phyloP scores from a whole-genome alignment of 225 moss, liverwort and hornwort species.

The Sphagnum contortum region DNA sequence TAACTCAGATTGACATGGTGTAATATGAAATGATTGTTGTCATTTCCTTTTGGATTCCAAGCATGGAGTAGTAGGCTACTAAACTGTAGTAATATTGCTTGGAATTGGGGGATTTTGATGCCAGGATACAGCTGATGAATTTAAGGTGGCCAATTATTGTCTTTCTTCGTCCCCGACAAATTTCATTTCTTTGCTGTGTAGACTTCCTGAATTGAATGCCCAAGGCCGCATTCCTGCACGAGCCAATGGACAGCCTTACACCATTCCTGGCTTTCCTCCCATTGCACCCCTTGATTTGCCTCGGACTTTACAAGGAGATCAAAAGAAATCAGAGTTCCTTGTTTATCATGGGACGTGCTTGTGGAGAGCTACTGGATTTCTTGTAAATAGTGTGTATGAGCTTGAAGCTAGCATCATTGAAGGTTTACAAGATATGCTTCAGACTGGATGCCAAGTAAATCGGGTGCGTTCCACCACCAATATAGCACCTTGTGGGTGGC shows the following conservation, averaged over 20 bases:
- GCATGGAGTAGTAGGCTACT: too few species aligned
- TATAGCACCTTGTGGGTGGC: too few species aligned
- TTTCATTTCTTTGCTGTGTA: slow-evolving; percentile 15
- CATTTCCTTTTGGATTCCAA: too few species aligned
- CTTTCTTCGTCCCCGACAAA: too few species aligned
- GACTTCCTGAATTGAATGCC: slow-evolving; percentile 25
- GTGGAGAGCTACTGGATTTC: slow-evolving; percentile 24
- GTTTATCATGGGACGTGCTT: slow-evolving; percentile 21
- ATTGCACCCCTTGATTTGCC: slow-evolving; percentile 29
- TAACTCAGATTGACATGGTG: too few species aligned
- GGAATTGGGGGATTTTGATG: too few species aligned
- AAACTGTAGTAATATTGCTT: too few species aligned
- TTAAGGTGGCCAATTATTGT: too few species aligned
- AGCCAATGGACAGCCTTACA: slow-evolving; percentile 1
- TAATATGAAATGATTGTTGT: too few species aligned
- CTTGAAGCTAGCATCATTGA: slow-evolving; percentile 11
- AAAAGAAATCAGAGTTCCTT: slow-evolving; percentile 7
- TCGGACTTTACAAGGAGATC: slow-evolving; percentile 12
- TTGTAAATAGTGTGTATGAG: slow-evolving; percentile 39
- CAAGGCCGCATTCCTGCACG: slow-evolving; percentile 20
- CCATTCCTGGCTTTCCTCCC: slow-evolving; percentile 29
- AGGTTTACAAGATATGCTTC: slow-evolving; percentile 11
- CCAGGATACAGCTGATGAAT: too few species aligned
- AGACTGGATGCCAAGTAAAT: neutral
- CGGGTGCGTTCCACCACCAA: slow-evolving; percentile 7